Conservation (phyloP, 176 grass and related monocot genomes). For the Chrysopogon serrulatus region DNA sequence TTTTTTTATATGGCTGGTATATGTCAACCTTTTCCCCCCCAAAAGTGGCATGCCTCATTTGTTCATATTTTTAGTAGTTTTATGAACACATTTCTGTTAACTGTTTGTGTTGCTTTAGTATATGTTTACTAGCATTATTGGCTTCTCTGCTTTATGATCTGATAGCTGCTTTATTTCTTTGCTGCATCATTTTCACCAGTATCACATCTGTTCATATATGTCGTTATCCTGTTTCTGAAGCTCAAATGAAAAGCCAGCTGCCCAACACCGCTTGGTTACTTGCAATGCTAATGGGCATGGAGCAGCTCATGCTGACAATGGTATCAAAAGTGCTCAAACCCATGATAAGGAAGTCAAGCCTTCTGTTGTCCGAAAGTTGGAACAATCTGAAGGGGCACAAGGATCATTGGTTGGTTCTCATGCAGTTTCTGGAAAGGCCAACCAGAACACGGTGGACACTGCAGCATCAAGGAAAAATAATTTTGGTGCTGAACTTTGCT, state of each 20-base stretch:
- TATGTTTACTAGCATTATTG: not conserved
- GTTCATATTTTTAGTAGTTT: not conserved
- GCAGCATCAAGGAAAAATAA: conserved; percentile 30
- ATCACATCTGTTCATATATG: conserved; percentile 50
- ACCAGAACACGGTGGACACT: conserved; percentile 13
- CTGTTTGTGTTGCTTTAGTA: not conserved
- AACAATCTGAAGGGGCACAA: conserved; percentile 4
- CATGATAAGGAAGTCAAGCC: conserved; percentile 31
- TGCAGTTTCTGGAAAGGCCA: conserved; percentile 24
- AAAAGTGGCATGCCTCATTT: not conserved
- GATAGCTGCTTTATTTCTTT: conserved; percentile 18
- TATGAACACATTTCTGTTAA: not conserved
- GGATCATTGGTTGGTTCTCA: conserved; percentile 10
- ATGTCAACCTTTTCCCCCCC: not conserved
- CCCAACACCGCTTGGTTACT: conserved; percentile 17
- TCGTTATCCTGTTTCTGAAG: conserved; percentile 51
- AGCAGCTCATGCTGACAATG: conserved; percentile 28
- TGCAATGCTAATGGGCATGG: conserved; percentile 26
- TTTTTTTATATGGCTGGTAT: not conserved
- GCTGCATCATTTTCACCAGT: conserved; percentile 32
- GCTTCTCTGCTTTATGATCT: conserved; percentile 14
- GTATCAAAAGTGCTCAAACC: not conserved
- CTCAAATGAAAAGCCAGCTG: conserved; percentile 44
- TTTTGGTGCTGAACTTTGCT: conserved; percentile 43
- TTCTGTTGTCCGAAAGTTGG: conserved; percentile 18